Evolutionary conservation across 2,329 filamentous ascomycete genomes (phyloP), one percentile per base, ranked within the genome.

Genomic region (Xylaria sp.): DNA sequence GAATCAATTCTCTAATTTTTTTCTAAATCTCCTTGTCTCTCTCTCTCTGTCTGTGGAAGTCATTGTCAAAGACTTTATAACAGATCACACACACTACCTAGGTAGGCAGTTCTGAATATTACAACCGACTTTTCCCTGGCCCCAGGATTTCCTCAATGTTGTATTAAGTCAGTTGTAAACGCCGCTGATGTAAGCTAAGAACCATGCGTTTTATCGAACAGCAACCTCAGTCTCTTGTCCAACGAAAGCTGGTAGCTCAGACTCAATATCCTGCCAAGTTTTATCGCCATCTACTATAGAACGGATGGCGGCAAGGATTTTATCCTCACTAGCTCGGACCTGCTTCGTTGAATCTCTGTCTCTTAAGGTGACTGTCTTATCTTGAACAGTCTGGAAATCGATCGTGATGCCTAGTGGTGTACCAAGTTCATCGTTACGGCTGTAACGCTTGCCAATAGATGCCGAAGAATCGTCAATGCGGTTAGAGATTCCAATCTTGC

Each of bases 331-430:
- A 11, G 92, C 92, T 68, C 96, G 91, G 65, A 98, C 94, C 82
- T 98, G 95, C 78, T 90, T 92, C 61, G 93, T 97, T 47, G 90
- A 91, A 82, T 98, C 96, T 70, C 94, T 90, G 79, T 98, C 95
- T 77, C 95, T 86, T 71, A 98, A 87, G 0, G 95, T 98, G 77
- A 96, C 88, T 7, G 91, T 92, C 77, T 88, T 88, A 79, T 97
- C 94, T 81, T 97, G 89, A 72, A 97, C 84, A 54, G 93, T 96
- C 84, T 98, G 93, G 87, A 97, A 98, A 80, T 98, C 95, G 67
- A 98, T 88, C 0, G 95, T 98, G 79, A 98, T 90, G 77, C 94
- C 95, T 71, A 97, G 90, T 7, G 95, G 93, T 50, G 96, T 98
- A 75, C 95, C 96, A 66, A 97, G 87, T 83, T 98, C 95, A 80